These are phyloP conservation scores for Talinum fruticosum DNA, from an alignment of 148 eudicot genomes.

Conservation along the genomic window DNA sequence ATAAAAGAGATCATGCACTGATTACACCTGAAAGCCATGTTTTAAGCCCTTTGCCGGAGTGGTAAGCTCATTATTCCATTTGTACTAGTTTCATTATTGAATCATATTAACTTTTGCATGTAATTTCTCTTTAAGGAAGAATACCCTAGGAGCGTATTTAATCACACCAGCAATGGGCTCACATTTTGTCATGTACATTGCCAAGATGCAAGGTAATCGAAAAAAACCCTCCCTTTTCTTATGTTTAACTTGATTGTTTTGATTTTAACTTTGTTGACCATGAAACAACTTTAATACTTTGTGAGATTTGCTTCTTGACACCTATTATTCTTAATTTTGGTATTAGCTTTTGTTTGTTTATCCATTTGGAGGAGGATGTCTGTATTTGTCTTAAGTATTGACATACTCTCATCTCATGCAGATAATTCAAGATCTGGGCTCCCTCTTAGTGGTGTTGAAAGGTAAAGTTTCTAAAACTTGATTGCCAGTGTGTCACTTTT, in stretches of 20 bases:
- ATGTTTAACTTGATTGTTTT: not conserved
- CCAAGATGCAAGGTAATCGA: conserved; percentile 84
- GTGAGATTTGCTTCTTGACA: not conserved
- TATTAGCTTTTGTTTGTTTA: not conserved
- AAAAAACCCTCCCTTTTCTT: not conserved
- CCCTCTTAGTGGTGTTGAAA: conserved; percentile 74
- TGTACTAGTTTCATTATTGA: not conserved
- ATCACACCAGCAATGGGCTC: conserved; percentile 88
- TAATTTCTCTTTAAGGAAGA: conserved; percentile 46
- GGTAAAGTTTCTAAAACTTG: conserved; percentile 50
- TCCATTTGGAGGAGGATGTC: not conserved
- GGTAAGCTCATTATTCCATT: conserved; percentile 41
- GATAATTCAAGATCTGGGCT: conserved; percentile 73
- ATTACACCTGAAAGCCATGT: conserved; percentile 97
- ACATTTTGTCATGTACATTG: conserved; percentile 95
- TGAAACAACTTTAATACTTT: not conserved
- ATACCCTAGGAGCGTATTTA: conserved; percentile 74
- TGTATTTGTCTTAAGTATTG: not conserved
- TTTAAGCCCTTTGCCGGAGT: conserved; percentile 88
- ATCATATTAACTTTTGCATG: conserved; percentile 13
- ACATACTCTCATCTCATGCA: conserved; percentile 28
- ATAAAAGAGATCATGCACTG: conserved; percentile 80
- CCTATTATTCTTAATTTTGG: not conserved
- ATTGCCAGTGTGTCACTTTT: too few relatives aligned
- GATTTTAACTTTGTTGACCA: not conserved